A percentile compares a stretch with the other conserved stretches of the same genome.
Evolutionary conservation across 2,329 filamentous ascomycete species (phyloP).

Genomic region (Monosporascus sp.): DNA sequence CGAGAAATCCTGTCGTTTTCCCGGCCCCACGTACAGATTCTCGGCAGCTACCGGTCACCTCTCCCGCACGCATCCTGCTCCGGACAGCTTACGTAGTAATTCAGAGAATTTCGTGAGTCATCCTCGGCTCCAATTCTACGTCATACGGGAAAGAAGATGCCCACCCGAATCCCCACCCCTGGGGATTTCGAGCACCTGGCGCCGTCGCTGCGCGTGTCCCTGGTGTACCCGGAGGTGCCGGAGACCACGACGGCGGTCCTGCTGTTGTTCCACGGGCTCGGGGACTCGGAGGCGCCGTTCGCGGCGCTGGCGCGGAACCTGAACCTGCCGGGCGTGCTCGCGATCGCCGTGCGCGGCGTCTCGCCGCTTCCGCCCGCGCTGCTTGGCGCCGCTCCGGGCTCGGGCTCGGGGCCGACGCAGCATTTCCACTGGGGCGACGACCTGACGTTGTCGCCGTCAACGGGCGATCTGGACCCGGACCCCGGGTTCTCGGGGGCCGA

Average conservation of each 20-base stretch:
- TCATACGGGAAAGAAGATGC: conserved; percentile 29
- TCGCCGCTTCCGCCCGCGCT: conserved; percentile 63
- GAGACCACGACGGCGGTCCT: conserved; percentile 69
- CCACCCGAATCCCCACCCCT: conserved; percentile 43
- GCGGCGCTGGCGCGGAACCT: conserved; percentile 62
- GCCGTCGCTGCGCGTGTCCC: conserved; percentile 36
- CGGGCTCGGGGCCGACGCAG: conserved; percentile 14
- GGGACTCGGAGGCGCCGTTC: conserved; percentile 68
- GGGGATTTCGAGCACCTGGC: conserved; percentile 44
- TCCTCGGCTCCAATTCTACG: too few species aligned
- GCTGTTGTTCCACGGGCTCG: conserved; percentile 78
- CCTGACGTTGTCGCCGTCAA: conserved; percentile 44
- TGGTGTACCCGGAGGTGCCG: conserved; percentile 46
- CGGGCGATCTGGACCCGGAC: conserved; percentile 54
- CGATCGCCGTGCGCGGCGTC: conserved; percentile 69
- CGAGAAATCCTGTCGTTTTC: too few species aligned
- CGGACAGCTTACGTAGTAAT: not conserved
- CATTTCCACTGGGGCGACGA: conserved; percentile 66
- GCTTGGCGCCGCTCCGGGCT: conserved; percentile 36
- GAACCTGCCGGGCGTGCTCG: conserved; percentile 69
- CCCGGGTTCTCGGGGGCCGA: conserved; percentile 52
- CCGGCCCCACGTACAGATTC: too few species aligned
- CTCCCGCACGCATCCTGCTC: too few species aligned
- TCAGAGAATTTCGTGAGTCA: not conserved
- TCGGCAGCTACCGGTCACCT: too few species aligned